A percentile compares a stretch with the other conserved stretches of the same genome.
These are phyloP conservation scores for Globisporangium echinulatum DNA, from an alignment of 352 stramenopile species.

Conservation along the genomic window DNA sequence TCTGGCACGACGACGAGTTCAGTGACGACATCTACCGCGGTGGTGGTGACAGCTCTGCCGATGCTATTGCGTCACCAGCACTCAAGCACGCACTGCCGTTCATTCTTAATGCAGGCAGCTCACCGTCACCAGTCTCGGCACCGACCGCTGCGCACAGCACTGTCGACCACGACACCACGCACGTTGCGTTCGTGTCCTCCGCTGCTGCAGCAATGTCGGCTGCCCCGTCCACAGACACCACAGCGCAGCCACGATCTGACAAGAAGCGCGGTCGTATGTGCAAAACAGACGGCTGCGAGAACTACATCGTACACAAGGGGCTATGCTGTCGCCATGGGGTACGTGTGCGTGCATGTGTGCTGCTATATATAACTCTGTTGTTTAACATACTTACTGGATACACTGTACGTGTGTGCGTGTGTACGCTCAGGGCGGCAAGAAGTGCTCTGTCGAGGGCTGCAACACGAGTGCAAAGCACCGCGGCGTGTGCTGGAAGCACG, in stretches of 20 bases:
- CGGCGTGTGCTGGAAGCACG: conserved; percentile 48
- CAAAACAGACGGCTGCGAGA: conserved; percentile 13
- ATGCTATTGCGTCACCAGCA: neutral
- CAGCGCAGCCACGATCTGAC: neutral
- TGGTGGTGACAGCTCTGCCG: neutral
- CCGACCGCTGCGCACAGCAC: neutral
- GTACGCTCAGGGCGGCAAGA: conserved; percentile 31
- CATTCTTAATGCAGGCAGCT: conserved; percentile 8
- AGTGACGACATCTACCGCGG: neutral
- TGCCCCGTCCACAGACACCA: neutral
- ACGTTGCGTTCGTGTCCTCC: too few relatives aligned
- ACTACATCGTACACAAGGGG: conserved; percentile 21
- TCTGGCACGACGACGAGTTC: neutral
- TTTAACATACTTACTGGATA: neutral
- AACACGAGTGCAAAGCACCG: conserved; percentile 32
- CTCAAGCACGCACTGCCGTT: conserved; percentile 10
- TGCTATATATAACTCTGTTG: neutral
- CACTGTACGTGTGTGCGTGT: neutral
- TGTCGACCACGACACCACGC: neutral
- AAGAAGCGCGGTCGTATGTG: conserved; percentile 17
- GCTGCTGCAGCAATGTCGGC: too few relatives aligned
- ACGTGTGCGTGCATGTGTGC: neutral
- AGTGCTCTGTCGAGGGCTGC: conserved; percentile 32
- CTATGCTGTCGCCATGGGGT: conserved; percentile 21
- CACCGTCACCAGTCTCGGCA: neutral